These are phyloP conservation scores for Candida sojae DNA, from an alignment of 1,139 yeast species.

Conservation along the genomic window DNA sequence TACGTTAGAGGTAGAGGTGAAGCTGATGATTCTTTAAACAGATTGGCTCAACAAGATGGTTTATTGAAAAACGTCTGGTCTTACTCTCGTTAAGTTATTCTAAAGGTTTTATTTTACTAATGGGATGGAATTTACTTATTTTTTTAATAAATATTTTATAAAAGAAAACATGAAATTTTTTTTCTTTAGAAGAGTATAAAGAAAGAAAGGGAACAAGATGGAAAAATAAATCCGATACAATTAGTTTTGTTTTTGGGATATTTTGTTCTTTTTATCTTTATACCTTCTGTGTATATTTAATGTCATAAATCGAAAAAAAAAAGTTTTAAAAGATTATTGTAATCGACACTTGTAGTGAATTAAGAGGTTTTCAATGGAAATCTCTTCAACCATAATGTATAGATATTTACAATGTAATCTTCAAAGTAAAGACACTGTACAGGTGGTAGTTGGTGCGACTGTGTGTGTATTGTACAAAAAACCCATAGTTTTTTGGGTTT, in stretches of 20 bases:
- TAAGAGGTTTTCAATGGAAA: too few species aligned
- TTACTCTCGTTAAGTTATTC: slow-evolving; percentile 84
- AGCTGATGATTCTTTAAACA: slow-evolving; percentile 98
- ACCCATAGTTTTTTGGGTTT: too few species aligned
- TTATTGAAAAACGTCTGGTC: slow-evolving; percentile 98
- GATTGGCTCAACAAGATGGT: slow-evolving; percentile 99
- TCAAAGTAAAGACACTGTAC: too few species aligned
- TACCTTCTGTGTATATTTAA: slow-evolving; percentile 12
- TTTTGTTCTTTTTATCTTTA: neutral
- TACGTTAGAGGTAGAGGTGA: slow-evolving; percentile 81
- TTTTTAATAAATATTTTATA: too few species aligned
- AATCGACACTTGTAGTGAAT: too few species aligned
- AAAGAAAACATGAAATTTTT: neutral
- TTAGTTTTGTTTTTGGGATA: neutral
- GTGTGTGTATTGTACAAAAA: too few species aligned
- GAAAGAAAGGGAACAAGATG: neutral
- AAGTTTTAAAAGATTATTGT: neutral
- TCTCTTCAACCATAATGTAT: too few species aligned
- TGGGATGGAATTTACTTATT: too few species aligned
- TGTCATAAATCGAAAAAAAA: slow-evolving; percentile 9
- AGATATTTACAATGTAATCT: too few species aligned
- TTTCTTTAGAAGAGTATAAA: neutral
- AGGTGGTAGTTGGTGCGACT: too few species aligned
- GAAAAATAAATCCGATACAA: neutral
- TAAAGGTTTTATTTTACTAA: too few species aligned